Base-by-base conservation (phyloP, 805 yeast genomes). In the Priceomyces carsonii region DNA sequence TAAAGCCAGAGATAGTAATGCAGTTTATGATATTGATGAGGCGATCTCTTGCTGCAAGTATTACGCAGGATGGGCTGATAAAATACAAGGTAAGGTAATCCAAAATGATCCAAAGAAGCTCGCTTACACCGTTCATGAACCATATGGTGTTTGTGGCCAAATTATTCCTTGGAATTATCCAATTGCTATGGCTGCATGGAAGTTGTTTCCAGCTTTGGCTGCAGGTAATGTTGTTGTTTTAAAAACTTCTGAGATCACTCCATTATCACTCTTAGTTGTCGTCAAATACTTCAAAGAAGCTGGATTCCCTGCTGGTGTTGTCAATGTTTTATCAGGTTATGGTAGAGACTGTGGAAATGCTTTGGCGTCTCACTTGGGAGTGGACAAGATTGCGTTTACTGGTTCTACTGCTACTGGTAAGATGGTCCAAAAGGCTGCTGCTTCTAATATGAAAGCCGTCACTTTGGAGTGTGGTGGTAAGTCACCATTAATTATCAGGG, bases 171-270 rank as follows among this genome's bases (percentile, higher is more conserved):
- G 74, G 74, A 69, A 69, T 51, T 69, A 65, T 50, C 74, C 74
- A 9, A 48, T 69, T 42, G 65, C 73, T 20, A 82, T 83, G 88
- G 79, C 84, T 10, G 71, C 85, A 16, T 85, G 93, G 93, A 84
- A 85, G 59, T 67, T 85, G 52, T 87, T 85, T 18, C 91, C 91
- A 15, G 93, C 95, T 7, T 63, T 85, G 44, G 88, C 90, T 26
- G 82, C 86, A 35, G 93, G 93, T 36, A 84, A 85, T 60, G 72
- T 78, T 9, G 74, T 82, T 29, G 78, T 85, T 29, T 72, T 85
- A 57, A 85, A 85, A 60, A 73, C 87, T 3, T 81, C 88, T 38
- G 93, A 85, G 61, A 64, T 80, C 46, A 83, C 91, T 5, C 93
- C 93, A 8, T 69, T 85, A 48, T 77, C 88, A 17, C 66, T 82